Evolutionary conservation across 768 basidiomycete species (phyloP).

Genomic region (Russula sp.): DNA sequence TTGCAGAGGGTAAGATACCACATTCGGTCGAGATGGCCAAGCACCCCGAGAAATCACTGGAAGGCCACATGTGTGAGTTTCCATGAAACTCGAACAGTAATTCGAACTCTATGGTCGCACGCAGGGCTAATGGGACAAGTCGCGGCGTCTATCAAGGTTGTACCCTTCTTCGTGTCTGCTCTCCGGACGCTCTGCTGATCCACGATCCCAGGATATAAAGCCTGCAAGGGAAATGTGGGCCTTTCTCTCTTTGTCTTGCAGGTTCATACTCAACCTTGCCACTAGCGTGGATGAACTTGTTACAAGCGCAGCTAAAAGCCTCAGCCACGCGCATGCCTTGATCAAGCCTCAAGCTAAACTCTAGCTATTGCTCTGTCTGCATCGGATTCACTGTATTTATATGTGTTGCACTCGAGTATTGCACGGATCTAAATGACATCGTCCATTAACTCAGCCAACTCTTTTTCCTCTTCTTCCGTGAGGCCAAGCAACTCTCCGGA

Average conservation of each 20-base stretch:
- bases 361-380: conserved; percentile 25
- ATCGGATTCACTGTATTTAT: not conserved
- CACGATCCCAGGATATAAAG: conserved; percentile 55
- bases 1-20: conserved; percentile 63
- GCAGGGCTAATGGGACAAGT: conserved; percentile 77
- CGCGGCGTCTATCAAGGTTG: conserved; percentile 56
- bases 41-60: conserved; percentile 59
- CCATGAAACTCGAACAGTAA: not conserved
- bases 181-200: conserved; percentile 5
- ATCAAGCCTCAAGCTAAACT: conserved; percentile 47
- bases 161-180: not conserved
- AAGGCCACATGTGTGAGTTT: conserved; percentile 53
- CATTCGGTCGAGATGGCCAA: conserved; percentile 65
- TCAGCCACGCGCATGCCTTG: conserved; percentile 41
- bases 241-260: not conserved
- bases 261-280: conserved; percentile 12
- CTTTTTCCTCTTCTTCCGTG: conserved; percentile 86
- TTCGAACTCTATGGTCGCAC: not conserved
- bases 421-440: conserved; percentile 20
- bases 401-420: not conserved
- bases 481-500: conserved; percentile 33
- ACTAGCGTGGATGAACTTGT: conserved; percentile 78
- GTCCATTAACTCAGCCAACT: conserved; percentile 75
- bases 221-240: conserved; percentile 80
- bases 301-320: conserved; percentile 53